Percentiles rank a stretch among this genome's conserved stretches.
phyloP scores from a whole-genome alignment of 768 basidiomycete species.

The Boletus sensibilis region DNA sequence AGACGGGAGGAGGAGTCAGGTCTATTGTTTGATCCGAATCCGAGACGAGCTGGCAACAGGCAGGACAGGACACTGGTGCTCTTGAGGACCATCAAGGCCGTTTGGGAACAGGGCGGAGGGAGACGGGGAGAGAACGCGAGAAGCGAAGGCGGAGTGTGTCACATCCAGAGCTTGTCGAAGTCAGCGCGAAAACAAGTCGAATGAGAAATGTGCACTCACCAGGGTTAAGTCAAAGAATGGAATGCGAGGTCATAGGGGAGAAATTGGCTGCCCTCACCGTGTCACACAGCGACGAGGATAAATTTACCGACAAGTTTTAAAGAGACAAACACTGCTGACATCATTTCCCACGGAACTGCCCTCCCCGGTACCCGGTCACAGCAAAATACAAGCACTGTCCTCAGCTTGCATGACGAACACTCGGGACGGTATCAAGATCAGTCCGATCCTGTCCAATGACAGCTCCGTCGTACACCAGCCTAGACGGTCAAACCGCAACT shows the following conservation, averaged over 20 bases:
- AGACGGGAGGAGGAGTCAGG: conserved; percentile 6
- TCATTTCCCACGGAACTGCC: conserved; percentile 9
- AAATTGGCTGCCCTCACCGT: conserved; percentile 15
- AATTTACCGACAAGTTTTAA: conserved; percentile 1
- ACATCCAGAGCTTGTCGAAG: conserved; percentile 3
- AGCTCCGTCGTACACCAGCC: too few species aligned
- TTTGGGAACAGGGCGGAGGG: neutral
- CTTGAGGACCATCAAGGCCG: conserved; percentile 36
- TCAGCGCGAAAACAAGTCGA: neutral
- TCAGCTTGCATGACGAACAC: too few species aligned
- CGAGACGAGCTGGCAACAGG: conserved; percentile 40
- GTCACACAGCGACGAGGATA: conserved; percentile 16
- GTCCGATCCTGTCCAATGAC: neutral
- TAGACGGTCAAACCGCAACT: neutral
- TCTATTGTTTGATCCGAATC: conserved; percentile 21
- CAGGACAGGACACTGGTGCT: conserved; percentile 32
- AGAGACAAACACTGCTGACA: conserved; percentile 3
- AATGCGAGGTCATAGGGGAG: conserved; percentile 5
- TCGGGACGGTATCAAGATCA: too few species aligned
- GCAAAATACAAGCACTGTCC: too few species aligned
- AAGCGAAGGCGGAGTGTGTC: neutral
- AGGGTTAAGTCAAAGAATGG: neutral
- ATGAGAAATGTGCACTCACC: neutral
- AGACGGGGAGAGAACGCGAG: neutral
- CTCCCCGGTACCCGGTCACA: neutral